A percentile compares a stretch with the other conserved stretches of the same genome.
These are phyloP conservation scores for Emergomyces pasteurianus DNA, from an alignment of 2,329 filamentous ascomycete genomes.

Conservation along the genomic window DNA sequence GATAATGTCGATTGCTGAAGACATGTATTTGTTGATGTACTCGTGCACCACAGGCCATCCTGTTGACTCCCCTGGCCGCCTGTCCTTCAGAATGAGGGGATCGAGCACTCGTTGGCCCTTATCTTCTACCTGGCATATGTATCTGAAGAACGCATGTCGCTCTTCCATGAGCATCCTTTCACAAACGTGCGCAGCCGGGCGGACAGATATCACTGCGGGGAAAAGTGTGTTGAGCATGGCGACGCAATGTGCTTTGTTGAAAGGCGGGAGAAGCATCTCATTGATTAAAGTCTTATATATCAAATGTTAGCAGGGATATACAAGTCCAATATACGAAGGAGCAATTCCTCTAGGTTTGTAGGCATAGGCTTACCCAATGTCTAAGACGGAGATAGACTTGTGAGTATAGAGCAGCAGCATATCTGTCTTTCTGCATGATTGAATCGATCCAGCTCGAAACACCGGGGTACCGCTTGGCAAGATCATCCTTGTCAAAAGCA, in stretches of 20 bases:
- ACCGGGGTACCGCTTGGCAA: conserved; percentile 41
- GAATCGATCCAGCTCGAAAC: conserved; percentile 45
- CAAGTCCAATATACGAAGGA: not conserved
- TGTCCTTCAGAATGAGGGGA: conserved; percentile 42
- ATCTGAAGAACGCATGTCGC: conserved; percentile 51
- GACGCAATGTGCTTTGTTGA: conserved; percentile 54
- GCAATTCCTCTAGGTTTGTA: not conserved
- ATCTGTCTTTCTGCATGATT: conserved; percentile 40
- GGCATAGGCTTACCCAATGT: conserved; percentile 54
- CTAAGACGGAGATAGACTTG: conserved; percentile 50
- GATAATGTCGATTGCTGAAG: conserved; percentile 48
- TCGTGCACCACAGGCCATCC: conserved; percentile 42
- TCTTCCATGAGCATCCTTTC: conserved; percentile 42
- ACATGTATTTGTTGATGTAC: conserved; percentile 47
- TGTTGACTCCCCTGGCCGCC: conserved; percentile 39
- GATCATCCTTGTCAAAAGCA: conserved; percentile 37
- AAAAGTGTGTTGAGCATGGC: conserved; percentile 58
- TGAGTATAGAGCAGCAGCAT: conserved; percentile 46
- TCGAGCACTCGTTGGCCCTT: conserved; percentile 43
- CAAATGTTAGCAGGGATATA: conserved; percentile 12
- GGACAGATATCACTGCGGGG: conserved; percentile 41
- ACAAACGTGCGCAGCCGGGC: conserved; percentile 43
- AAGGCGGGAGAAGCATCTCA: conserved; percentile 49
- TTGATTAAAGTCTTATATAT: conserved; percentile 49
- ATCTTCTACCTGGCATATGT: conserved; percentile 45